These are phyloP conservation scores for Monosporascus sp. DNA, from an alignment of 2,329 filamentous ascomycete genomes.

Conservation along the genomic window DNA sequence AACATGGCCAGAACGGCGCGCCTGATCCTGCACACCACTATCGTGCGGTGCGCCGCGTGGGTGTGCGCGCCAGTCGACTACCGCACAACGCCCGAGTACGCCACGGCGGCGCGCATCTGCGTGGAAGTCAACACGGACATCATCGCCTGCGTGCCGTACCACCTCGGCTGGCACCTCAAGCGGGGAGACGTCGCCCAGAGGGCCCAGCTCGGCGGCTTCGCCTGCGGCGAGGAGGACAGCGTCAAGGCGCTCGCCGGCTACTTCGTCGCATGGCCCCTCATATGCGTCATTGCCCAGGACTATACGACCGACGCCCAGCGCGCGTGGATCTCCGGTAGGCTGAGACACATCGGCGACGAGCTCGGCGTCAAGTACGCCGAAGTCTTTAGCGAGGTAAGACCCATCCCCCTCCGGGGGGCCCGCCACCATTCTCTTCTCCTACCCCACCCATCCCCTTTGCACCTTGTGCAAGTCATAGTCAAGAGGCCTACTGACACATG, in stretches of 20 bases:
- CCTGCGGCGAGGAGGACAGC: conserved; percentile 44
- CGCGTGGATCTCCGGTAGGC: conserved; percentile 48
- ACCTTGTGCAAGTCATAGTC: too few species aligned
- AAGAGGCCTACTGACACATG: too few species aligned
- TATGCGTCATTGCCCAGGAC: conserved; percentile 50
- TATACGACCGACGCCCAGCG: conserved; percentile 56
- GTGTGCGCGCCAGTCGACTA: conserved; percentile 57
- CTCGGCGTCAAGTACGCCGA: conserved; percentile 56
- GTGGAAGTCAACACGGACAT: conserved; percentile 53
- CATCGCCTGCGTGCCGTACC: conserved; percentile 56
- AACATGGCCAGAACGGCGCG: conserved; percentile 51
- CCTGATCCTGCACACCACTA: conserved; percentile 49
- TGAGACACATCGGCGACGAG: conserved; percentile 49
- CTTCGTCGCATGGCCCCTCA: conserved; percentile 56
- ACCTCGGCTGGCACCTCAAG: conserved; percentile 54
- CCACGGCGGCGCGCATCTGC: conserved; percentile 46
- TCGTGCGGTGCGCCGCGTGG: conserved; percentile 58
- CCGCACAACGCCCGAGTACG: conserved; percentile 58
- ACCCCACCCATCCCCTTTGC: too few species aligned
- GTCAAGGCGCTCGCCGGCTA: conserved; percentile 54
- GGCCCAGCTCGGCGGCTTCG: conserved; percentile 42
- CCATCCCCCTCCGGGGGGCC: too few species aligned
- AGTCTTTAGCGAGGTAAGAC: conserved; percentile 47
- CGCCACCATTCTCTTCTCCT: too few species aligned
- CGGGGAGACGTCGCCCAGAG: conserved; percentile 42